Evolutionary conservation across 2,329 filamentous ascomycete genomes (phyloP).

Genomic region (Ceratocystis diversiconidia): DNA sequence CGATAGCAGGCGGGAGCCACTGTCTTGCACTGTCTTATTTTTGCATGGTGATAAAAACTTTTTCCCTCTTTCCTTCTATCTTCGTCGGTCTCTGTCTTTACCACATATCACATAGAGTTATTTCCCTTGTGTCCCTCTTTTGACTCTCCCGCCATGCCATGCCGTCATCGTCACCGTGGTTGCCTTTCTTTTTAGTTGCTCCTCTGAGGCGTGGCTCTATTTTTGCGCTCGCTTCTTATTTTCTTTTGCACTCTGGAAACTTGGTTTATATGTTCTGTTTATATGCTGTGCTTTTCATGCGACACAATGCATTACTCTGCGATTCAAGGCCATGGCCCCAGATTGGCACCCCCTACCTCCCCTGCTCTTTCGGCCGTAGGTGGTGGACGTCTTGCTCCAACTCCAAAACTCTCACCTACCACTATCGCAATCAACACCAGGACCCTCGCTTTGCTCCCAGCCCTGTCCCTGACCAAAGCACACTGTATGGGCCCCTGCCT

Average conservation of each 20-base stretch:
- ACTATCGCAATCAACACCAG: background rate
- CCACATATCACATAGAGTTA: no score
- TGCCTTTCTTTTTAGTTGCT: background rate
- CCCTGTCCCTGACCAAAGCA: background rate
- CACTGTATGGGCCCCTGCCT: background rate
- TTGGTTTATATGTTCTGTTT: background rate
- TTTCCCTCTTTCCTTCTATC: background rate
- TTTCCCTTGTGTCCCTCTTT: no score
- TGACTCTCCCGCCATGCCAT: no score
- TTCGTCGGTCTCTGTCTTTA: background rate
- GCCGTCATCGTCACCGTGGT: background rate
- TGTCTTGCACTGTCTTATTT: no score
- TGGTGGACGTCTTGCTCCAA: background rate
- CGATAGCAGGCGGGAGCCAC: no score
- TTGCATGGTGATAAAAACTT: background rate
- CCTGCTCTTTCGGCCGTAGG: background rate
- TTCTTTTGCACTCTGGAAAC: background rate
- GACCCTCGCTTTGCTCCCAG: background rate
- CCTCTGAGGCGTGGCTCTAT: conserved; percentile 3
- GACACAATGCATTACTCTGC: background rate
- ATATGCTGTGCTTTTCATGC: background rate
- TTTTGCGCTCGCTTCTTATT: background rate
- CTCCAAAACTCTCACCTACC: background rate
- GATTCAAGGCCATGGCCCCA: background rate
- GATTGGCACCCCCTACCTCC: background rate